Percentiles rank a stretch among this genome's conserved stretches.
phyloP scores from a whole-genome alignment of 2,329 filamentous ascomycete genomes.

The Hymenoscyphus salicellus region DNA sequence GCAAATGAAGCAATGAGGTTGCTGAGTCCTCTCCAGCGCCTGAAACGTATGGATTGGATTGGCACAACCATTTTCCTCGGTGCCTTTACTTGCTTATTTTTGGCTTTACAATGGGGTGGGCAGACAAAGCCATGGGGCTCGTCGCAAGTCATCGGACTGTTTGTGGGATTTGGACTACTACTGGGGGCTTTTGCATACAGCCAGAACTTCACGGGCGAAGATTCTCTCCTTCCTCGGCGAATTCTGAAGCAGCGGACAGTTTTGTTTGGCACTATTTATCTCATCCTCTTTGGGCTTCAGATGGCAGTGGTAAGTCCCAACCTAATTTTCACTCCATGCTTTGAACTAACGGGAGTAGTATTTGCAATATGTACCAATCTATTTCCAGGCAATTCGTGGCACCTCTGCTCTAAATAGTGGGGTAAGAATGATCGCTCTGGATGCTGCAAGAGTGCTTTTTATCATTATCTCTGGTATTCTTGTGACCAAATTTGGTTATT shows the following conservation, averaged over 20 bases:
- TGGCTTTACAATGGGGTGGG: conserved; percentile 6
- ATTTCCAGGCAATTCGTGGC: not conserved
- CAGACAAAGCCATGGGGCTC: not conserved
- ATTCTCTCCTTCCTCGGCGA: not conserved
- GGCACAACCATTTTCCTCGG: not conserved
- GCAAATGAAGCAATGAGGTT: not conserved
- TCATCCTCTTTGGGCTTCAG: not conserved
- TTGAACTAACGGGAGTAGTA: not conserved
- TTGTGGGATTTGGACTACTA: not conserved
- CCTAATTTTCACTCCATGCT: not conserved
- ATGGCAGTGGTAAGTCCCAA: not conserved
- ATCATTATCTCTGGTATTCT: not conserved
- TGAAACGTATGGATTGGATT: not conserved
- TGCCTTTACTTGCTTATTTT: not conserved
- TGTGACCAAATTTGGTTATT: not conserved
- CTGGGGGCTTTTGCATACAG: not conserved
- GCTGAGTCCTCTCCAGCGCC: not conserved
- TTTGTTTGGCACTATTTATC: not conserved
- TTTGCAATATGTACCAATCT: not conserved
- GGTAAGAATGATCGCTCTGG: not conserved
- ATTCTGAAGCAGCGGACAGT: not conserved
- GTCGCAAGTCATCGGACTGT: not conserved
- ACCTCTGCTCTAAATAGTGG: not conserved
- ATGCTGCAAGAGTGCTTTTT: not conserved
- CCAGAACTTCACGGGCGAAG: not conserved